Base-by-base conservation (phyloP, 2,329 filamentous ascomycete genomes). In the Fusarium dimerum region DNA sequence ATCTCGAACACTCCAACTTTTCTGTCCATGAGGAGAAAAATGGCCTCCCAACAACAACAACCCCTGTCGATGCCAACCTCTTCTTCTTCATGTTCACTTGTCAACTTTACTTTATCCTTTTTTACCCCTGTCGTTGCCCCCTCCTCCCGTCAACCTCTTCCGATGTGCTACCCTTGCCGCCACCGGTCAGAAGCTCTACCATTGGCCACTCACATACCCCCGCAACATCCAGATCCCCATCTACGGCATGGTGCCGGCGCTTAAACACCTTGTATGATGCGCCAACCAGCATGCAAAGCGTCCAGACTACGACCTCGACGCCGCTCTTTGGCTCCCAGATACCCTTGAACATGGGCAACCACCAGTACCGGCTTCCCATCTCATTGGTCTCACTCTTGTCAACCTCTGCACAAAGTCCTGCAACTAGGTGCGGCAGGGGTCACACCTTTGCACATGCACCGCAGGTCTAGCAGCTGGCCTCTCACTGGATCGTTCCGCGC, bases 401-500 rank as follows among this genome's bases (percentile, higher is more conserved):
- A 26, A 17, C 16, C 36, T n/a, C 20, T 42, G 45, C 29, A 47
- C 45, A 26, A 42, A 48, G 46, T 50, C 47, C 56, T 59, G 56
- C 54, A 60, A 36, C 57, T 52, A 51, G 48, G 48, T 34, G 18
- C 42, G 48, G 45, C 56, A 57, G 54, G 63, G 63, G 60, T 58
- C 50, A 47, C 52, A 55, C 53, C 52, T 54, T 59, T 51, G 54
- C 48, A 42, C 49, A 57, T 58, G 54, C 59, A 62, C 52, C 57
- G 47, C 47, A 38, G 26, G 50, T 51, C 46, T 41, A 45, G 16
- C 50, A 52, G 49, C 54, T 40, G 57, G 56, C 52, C 57, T 64
- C 61, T 66, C 44, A 68, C 63, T 67, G 65, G 65, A 58, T 54
- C 53, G 48, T 45, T 55, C 58, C 52, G 56, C 63, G 56, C 55